Base-by-base conservation (phyloP, 2,329 filamentous ascomycete genomes). In the Knufia fluminis region DNA sequence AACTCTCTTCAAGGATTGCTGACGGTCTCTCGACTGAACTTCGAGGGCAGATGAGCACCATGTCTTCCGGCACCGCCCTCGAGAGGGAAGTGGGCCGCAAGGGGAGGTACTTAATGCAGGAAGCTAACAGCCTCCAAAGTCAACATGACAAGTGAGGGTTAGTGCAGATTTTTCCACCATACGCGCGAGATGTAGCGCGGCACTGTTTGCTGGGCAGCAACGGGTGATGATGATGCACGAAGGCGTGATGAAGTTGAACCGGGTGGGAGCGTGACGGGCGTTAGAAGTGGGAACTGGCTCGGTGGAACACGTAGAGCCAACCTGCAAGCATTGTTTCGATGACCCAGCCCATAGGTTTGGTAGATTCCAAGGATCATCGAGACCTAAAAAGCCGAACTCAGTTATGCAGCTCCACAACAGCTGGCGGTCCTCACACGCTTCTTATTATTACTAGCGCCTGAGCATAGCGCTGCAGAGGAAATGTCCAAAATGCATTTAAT, bases 171-270 rank as follows among this genome's bases (percentile, higher is more conserved):
- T 10, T 42, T 42, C 45, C 45, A 48, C 22, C 45, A 26, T 39
- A 46, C 22, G 43, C 31, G 43, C 43, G 28, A 36, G 43, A 46
- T 35, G 16, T 35, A 46, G 45, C 45, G 45, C 23, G 45, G 33
- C 12, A 40, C 35, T 40, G 7, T 20, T 17, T 40, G 22, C 33
- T 45, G 45, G 24, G 44, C 32, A 48, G 33, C 33, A 40, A 48
- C 32, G 33, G 43, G 17, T 48, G 45, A 33, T 48, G 45, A 48
- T 28, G 45, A 38, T 46, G 44, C 44, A 46, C 42, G 42, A 45
- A 45, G 42, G 24, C 42, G 43, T 45, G 42, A 45, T 31, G 20
- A 17, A 32, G 42, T 46, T 23, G 23, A 23, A 23, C 31, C 14
- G 19, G 14, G 23, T 43, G 40, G 40, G 3, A 6, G 9, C 10